Base-by-base conservation (phyloP, 805 yeast species). In the Kodamaea fukazawae region DNA sequence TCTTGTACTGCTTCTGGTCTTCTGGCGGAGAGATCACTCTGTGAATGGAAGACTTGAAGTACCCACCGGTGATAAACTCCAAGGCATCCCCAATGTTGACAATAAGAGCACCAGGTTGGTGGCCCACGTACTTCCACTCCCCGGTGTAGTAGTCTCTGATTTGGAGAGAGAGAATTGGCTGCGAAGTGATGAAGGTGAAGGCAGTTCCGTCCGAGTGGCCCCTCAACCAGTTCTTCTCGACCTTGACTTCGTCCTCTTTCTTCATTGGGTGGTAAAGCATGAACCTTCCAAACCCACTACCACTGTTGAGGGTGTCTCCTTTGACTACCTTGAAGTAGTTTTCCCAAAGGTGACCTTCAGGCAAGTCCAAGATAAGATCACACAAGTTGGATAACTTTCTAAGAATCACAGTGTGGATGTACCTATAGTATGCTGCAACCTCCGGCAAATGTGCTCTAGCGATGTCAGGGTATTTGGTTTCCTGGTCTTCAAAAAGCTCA, bases 161-260 rank as follows among this genome's bases (percentile, higher is more conserved):
- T 42, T 59, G 63, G 14, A 59, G 43, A 6, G 63, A 57, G 17
- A 57, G 46, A 18, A 59, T 59, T 11, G 64, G 64, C 39, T 59
- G 64, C 13, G 61, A 57, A 5, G 64, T 57, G 20, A 59, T 57
- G 37, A 59, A 59, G 4, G 64, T 59, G 29, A 59, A 59, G 4
- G 55, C 64, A 12, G 58, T 55, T 14, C 59, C 49, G 38, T 59
- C 64, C 4, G 64, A 59, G 41, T 59, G 64, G 6, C 64, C 64
- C 32, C 64, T 46, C 18, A 59, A 46, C 60, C 59, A 55, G 31
- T 55, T 54, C 23, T 51, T 50, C 29, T 53, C 57, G 2, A 54
- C 59, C 40, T 55, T 59, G 34, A 37, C 34, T 26, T 49, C 51
- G 33, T 58, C 61, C 27, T 51, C 54, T 2, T 51, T 42, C 12